A percentile compares a stretch with the other conserved stretches of the same genome.
phyloP scores from a whole-genome alignment of 2,329 filamentous ascomycete species.

The Phyllosticta citribraziliensis region DNA sequence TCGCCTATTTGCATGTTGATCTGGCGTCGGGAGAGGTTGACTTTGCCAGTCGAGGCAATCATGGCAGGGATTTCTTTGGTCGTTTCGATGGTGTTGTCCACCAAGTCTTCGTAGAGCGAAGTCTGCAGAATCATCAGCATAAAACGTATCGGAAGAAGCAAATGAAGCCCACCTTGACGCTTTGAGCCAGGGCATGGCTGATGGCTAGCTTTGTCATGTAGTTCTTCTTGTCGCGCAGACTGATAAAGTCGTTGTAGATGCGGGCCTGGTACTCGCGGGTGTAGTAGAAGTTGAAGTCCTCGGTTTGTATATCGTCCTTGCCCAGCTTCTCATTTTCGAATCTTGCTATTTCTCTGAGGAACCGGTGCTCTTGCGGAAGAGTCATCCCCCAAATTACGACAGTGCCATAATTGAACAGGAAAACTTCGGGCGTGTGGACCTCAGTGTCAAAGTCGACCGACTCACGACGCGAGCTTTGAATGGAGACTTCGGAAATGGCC shows the following conservation, averaged over 20 bases:
- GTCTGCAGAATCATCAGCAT: slow-evolving; percentile 45
- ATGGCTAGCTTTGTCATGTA: slow-evolving; percentile 98
- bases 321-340: slow-evolving; percentile 88
- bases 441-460: slow-evolving; percentile 71
- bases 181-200: slow-evolving; percentile 89
- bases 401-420: slow-evolving; percentile 94
- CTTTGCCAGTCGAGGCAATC: slow-evolving; percentile 86
- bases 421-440: slow-evolving; percentile 87
- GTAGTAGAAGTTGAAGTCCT: slow-evolving; percentile 99
- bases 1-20: slow-evolving; percentile 99
- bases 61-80: slow-evolving; percentile 90
- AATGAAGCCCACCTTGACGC: slow-evolving; percentile 60
- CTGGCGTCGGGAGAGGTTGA: slow-evolving; percentile 74
- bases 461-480: slow-evolving; percentile 5
- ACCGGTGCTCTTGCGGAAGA: slow-evolving; percentile 75
- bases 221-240: slow-evolving; percentile 81
- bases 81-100: slow-evolving; percentile 84
- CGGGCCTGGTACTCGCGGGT: slow-evolving; percentile 94
- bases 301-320: slow-evolving; percentile 82
- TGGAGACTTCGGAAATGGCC: slow-evolving; percentile 13
- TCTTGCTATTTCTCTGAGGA: slow-evolving; percentile 86
- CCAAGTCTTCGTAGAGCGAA: slow-evolving; percentile 88
- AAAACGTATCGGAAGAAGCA: neutral
- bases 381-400: slow-evolving; percentile 99
- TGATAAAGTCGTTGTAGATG: slow-evolving; percentile 99